phyloP scores from a whole-genome alignment of 805 yeast species.

The Pichia nanzhaoensis region DNA sequence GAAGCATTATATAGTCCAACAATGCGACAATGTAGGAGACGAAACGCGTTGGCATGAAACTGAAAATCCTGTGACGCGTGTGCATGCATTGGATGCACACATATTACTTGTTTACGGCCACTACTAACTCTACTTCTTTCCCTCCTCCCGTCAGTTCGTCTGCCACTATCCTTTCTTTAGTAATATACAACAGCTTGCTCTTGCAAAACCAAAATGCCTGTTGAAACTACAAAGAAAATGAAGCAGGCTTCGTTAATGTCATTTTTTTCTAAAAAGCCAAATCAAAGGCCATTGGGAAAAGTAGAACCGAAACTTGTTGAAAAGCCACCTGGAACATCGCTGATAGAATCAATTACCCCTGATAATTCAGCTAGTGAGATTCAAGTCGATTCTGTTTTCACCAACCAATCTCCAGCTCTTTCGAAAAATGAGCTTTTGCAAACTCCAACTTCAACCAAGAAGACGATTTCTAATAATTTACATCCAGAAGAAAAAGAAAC shows the following conservation, averaged over 20 bases:
- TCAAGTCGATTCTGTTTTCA: not conserved
- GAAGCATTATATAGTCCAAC: too few species aligned
- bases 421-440: not conserved
- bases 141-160: too few species aligned
- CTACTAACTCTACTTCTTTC: too few species aligned
- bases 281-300: not conserved
- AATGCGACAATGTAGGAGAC: too few species aligned
- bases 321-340: not conserved
- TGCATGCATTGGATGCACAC: too few species aligned
- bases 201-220: not conserved
- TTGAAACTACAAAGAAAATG: constrained; percentile 11
- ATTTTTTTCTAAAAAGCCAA: constrained; percentile 21
- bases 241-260: constrained; percentile 30
- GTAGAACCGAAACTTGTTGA: not conserved
- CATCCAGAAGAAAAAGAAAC: not conserved
- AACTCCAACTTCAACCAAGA: constrained; percentile 14
- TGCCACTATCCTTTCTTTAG: too few species aligned
- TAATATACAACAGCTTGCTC: too few species aligned
- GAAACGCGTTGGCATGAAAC: too few species aligned
- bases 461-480: not conserved
- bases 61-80: too few species aligned
- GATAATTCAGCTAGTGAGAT: constrained; percentile 19
- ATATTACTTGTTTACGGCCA: too few species aligned
- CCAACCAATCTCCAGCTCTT: not conserved
- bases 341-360: constrained; percentile 21